Evolutionary conservation across 768 basidiomycete genomes (phyloP), one percentile per base, ranked within the genome.

Genomic region (Podaxis pistillaris): DNA sequence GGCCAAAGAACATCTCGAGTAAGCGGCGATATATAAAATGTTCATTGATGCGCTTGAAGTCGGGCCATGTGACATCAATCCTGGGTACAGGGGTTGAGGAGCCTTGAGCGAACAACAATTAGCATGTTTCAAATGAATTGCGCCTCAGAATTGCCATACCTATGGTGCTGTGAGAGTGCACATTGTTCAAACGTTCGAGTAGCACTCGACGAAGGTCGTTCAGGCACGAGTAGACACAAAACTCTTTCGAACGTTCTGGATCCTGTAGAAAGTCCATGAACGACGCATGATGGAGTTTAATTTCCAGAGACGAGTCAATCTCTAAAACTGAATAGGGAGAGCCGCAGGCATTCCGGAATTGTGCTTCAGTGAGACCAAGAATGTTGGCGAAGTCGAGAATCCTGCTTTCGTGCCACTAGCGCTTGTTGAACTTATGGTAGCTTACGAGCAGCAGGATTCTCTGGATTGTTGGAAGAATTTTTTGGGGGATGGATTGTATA

Each of bases 201-300:
- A 24, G 24, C 24, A 24, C 24, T 15, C 9, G 17, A 19, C n/a
- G n/a, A 8, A 49, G 47, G 19, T 19, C 11, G 1, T 49, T 19
- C 11, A 49, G 17, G 19, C 47, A 49, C 22, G 19, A 5, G 2
- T 49, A 24, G 22, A 24, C 9, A 19, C 61, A 64, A n/a, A 51
- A 26, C 19, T 22, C 28, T 30, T 26, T 15, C 8, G 47, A 33
- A 44, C 55, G 5, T 19, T 37, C 59, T 64, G 51, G 26, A 52
- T 60, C 50, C 28, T n/a, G 50, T 33, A 60, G 1, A 22, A 53
- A 60, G 11, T 60, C 58, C 30, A 59, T n/a, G 33, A 60, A 53
- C 17, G 58, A 60, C 12, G 50, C 58, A n/a, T 60, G 50, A 26
- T 60, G 22, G 38, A 60, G 44, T 19, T 19, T 49, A 22, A 49